Percentiles rank a stretch among this genome's conserved stretches.
Conservation (phyloP, 106 monocot genomes). For the Gastrodia elata region DNA sequence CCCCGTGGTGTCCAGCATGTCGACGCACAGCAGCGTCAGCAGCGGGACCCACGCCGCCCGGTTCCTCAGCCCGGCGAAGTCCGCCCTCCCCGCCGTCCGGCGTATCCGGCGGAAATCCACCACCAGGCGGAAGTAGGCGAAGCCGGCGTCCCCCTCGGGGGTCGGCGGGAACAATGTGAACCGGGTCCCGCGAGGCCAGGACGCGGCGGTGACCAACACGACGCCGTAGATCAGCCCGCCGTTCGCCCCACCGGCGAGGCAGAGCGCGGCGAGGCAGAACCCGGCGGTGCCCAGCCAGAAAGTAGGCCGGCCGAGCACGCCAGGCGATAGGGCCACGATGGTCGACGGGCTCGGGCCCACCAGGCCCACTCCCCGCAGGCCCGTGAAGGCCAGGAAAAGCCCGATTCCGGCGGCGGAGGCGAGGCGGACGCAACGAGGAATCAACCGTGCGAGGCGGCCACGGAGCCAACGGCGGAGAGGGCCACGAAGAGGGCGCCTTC, state of each 20-base stretch:
- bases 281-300: constrained; percentile 68
- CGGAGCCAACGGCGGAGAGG: constrained; percentile 57
- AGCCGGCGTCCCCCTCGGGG: constrained; percentile 23
- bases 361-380: constrained; percentile 53
- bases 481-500: constrained; percentile 45
- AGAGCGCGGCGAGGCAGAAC: constrained; percentile 42
- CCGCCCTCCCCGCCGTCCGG: constrained; percentile 27
- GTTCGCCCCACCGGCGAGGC: constrained; percentile 27
- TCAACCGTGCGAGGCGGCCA: constrained; percentile 30
- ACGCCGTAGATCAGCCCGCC: constrained; percentile 68
- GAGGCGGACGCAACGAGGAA: constrained; percentile 51
- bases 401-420: constrained; percentile 66
- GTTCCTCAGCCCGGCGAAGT: constrained; percentile 29
- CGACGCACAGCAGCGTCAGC: constrained; percentile 49
- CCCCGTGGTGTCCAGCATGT: constrained; percentile 63
- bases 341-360: constrained; percentile 49
- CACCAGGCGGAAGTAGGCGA: constrained; percentile 44
- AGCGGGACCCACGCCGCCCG: constrained; percentile 38
- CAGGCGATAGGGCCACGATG: constrained; percentile 24
- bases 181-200: constrained; percentile 45
- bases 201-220: constrained; percentile 49
- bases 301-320: constrained; percentile 39
- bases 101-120: constrained; percentile 47
- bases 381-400: constrained; percentile 67
- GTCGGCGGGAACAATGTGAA: constrained; percentile 55